phyloP scores from a whole-genome alignment of 139 green algal species.

The Tetradesmus obliquus region DNA sequence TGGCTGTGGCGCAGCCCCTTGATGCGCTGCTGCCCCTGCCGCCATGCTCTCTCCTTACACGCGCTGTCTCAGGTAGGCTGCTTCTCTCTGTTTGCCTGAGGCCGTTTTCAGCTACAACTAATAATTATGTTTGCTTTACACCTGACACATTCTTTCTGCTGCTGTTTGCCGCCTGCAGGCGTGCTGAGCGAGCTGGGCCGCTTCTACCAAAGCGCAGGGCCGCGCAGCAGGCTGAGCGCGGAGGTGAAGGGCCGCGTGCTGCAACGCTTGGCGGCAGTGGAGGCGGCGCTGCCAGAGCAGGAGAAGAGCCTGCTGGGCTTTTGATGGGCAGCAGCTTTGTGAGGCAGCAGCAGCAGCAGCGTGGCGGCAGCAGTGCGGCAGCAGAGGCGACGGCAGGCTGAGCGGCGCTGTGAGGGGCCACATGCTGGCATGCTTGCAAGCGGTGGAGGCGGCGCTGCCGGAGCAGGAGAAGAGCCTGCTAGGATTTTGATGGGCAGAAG shows the following conservation, averaged over 20 bases:
- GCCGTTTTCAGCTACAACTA: too few species aligned
- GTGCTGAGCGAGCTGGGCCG: conserved; percentile 53
- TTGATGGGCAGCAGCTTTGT: conserved; percentile 1
- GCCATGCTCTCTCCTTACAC: too few species aligned
- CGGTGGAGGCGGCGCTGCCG: conserved; percentile 42
- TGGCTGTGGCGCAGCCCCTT: too few species aligned
- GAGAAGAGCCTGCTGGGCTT: conserved; percentile 46
- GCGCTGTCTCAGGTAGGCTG: too few species aligned
- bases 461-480: conserved; percentile 41
- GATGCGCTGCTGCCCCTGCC: too few species aligned
- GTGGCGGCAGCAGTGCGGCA: background rate
- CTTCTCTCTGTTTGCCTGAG: too few species aligned
- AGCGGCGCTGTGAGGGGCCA: background rate
- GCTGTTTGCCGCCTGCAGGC: background rate
- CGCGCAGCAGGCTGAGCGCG: background rate
- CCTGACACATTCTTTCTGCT: too few species aligned
- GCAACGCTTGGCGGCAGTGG: conserved; percentile 34
- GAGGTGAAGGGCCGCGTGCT: background rate
- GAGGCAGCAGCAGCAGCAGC: background rate
- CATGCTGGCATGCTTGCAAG: conserved; percentile 33
- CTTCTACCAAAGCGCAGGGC: conserved; percentile 48
- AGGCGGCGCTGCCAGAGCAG: conserved; percentile 41
- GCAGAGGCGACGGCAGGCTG: background rate
- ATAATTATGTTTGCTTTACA: too few species aligned
- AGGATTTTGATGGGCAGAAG: conserved; percentile 21